Evolutionary conservation across 1,139 yeast genomes (phyloP), one percentile per base, ranked within the genome.

Genomic region (Fermentozyma sake): DNA sequence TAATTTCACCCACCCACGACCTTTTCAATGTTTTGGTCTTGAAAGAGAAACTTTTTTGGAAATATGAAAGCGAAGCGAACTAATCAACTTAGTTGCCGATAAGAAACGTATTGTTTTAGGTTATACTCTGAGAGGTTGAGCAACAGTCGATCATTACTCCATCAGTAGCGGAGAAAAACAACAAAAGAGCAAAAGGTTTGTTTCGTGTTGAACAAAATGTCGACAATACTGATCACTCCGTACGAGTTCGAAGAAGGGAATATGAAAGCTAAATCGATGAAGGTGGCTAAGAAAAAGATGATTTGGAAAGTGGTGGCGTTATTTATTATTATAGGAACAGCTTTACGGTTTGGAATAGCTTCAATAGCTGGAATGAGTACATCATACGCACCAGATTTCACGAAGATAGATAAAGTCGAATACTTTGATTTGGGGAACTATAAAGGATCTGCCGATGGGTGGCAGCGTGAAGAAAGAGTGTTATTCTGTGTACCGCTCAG

Each of bases 401-500:
- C 31, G 14, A 24, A 34, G 12, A 36, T 45, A 11, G 37, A 45
- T 2, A 46, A 45, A 12, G 66, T 68, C 3, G 51, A 54, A 27
- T 72, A 50, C 42, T 70, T 59, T 37, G 79, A 74, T 41, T 57
- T 74, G 37, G 60, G 44, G 4, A 54, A 71, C 34, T 67, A 57
- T 36, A 46, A 38, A 20, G 76, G 77, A 1, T 42, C 59, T 6
- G 51, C 61, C 3, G 60, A 70, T 38, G 79, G 79, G 4, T 73
- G 79, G 79, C 72, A 68, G 33, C 48, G 59, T 19, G 70, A 71
- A 12, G 78, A 73, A 42, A 43, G 79, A 14, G 76, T 74, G 13
- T 46, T 73, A 21, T 71, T 74, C 41, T 71, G 78, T 40, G 79
- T 74, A 5, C 80, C 80, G 1, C 56, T 74, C 38, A 55, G 80